Base-by-base conservation (phyloP, 2,329 filamentous ascomycete species). In the Scleromitrula shiraiana region DNA sequence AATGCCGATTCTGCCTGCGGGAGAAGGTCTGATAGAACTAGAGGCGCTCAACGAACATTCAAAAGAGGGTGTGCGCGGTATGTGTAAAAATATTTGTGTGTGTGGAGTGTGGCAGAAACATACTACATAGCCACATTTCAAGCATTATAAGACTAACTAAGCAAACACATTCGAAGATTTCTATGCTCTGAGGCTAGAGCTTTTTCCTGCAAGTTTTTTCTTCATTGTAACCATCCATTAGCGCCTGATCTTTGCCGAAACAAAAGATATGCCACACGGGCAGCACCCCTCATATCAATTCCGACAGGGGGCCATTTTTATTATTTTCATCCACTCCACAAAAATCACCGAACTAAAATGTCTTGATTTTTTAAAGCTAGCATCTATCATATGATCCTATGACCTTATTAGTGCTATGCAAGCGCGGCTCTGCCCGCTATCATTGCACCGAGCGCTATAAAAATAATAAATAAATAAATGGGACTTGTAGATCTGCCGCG, bases 361-460 rank as follows among this genome's bases (percentile, higher is more conserved):
- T 41, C 37, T 47, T 35, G 32, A 26, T 26, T 47, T 47, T 38
- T 8, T n/a, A n/a, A n/a, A 36, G 33, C 17, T 36, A 19, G 27
- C 32, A 19, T 10, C 30, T 14, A 10, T 49, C 23, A 37, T 22
- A 29, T 44, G 46, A 45, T 49, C 46, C 32, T 45, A 45, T 49
- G 46, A 43, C 35, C 46, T 22, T 27, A n/a, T n/a, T n/a, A n/a
- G n/a, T n/a, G n/a, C n/a, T n/a, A 50, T 50, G 47, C 47, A 50
- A 39, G 47, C 41, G 47, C 47, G 47, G 47, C 47, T 50, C 47
- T 50, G 47, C 47, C 47, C 41, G 47, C n/a, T 50, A 39, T 50
- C 29, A 45, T 45, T 39, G n/a, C 15, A 37, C n/a, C n/a, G n/a
- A n/a, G n/a, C n/a, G n/a, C n/a, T n/a, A n/a, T n/a, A 45, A 27